These are phyloP conservation scores for Ammopiptanthus mongolicus DNA, from an alignment of 306 rosid species.

Conservation along the genomic window DNA sequence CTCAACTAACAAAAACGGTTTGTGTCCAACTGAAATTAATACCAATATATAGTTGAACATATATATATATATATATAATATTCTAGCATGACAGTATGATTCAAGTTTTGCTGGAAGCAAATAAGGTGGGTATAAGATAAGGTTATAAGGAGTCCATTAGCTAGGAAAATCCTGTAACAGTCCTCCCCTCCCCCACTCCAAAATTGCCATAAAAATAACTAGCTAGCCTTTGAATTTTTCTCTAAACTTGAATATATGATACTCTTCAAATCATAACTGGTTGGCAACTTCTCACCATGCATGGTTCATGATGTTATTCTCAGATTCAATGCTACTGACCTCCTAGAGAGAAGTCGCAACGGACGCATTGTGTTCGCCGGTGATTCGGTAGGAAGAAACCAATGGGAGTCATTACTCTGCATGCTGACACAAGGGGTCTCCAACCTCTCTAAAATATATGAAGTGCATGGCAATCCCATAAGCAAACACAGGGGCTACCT, in stretches of 20 bases:
- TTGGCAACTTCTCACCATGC: not conserved
- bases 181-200: too few relatives aligned
- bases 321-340: conserved; percentile 80
- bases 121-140: too few relatives aligned
- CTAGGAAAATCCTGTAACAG: too few relatives aligned
- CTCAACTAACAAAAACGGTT: not conserved
- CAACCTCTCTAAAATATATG: conserved; percentile 60
- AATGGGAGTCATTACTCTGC: conserved; percentile 88
- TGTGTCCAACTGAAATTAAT: not conserved
- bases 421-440: conserved; percentile 64
- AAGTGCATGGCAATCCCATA: conserved; percentile 71
- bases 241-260: not conserved
- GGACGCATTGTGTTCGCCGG: conserved; percentile 89
- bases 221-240: too few relatives aligned
- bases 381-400: conserved; percentile 87
- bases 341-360: conserved; percentile 65
- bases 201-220: too few relatives aligned
- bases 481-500: conserved; percentile 79
- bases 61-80: too few relatives aligned
- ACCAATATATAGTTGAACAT: not conserved
- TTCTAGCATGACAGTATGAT: not conserved
- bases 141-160: too few relatives aligned
- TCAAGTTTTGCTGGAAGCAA: too few relatives aligned
- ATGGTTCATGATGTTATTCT: not conserved
- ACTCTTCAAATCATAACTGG: not conserved